These are phyloP conservation scores for Talaromyces proteolyticus DNA, from an alignment of 495 filamentous ascomycete genomes.

Conservation along the genomic window DNA sequence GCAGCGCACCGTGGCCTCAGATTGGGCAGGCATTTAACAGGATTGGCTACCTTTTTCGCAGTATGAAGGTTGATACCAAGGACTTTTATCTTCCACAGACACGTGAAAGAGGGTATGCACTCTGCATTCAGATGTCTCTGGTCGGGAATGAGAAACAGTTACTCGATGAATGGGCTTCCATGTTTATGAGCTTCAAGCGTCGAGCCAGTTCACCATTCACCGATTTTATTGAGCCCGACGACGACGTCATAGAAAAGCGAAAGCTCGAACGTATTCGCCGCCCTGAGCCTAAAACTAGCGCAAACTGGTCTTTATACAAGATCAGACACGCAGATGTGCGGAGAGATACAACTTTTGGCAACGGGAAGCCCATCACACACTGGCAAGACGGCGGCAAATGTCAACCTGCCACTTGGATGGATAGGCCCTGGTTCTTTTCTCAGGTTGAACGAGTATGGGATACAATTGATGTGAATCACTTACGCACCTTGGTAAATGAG, in stretches of 20 bases:
- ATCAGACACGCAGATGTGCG: constrained; percentile 50
- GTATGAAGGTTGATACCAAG: constrained; percentile 58
- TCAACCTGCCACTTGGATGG: constrained; percentile 49
- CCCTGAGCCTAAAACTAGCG: constrained; percentile 22
- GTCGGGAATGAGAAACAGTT: constrained; percentile 15
- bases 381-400: constrained; percentile 49
- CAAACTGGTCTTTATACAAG: constrained; percentile 53
- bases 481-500: constrained; percentile 29
- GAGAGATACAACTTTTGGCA: constrained; percentile 36
- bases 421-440: constrained; percentile 38
- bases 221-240: constrained; percentile 52
- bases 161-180: constrained; percentile 23
- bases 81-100: constrained; percentile 79
- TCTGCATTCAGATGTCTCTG: constrained; percentile 46
- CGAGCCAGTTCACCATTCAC: constrained; percentile 58
- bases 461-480: constrained; percentile 57
- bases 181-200: constrained; percentile 43
- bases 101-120: constrained; percentile 63
- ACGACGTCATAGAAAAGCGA: constrained; percentile 49
- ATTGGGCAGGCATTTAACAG: constrained; percentile 44
- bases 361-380: constrained; percentile 46
- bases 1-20: constrained; percentile 53
- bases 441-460: constrained; percentile 58
- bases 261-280: constrained; percentile 44
- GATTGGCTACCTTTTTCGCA: constrained; percentile 49